A percentile compares a stretch with the other conserved stretches of the same genome.
Conservation (phyloP, 306 rosid species). For the Carpinus viminea region DNA sequence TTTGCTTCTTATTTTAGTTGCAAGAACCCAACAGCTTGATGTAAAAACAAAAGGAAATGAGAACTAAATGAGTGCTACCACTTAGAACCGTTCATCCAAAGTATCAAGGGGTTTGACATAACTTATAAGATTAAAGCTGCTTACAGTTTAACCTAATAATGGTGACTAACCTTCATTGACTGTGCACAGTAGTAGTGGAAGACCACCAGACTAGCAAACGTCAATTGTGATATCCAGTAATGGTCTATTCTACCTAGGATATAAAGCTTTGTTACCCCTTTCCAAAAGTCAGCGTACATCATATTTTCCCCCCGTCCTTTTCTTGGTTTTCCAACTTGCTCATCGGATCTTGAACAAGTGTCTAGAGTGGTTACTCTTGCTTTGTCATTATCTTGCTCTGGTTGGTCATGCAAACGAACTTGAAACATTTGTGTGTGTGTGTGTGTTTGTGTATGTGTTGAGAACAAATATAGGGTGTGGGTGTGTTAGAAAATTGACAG, state of each 20-base stretch:
- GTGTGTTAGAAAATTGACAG: background rate
- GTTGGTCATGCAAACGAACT: too few relatives aligned
- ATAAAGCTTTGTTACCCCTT: background rate
- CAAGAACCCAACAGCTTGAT: background rate
- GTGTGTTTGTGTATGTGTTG: background rate
- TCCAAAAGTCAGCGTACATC: background rate
- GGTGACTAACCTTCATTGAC: background rate
- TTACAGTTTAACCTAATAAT: background rate
- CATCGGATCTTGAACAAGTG: background rate
- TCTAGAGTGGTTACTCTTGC: background rate
- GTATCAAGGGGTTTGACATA: background rate
- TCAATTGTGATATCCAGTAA: background rate
- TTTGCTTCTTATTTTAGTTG: background rate
- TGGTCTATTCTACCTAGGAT: background rate
- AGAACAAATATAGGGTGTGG: background rate
- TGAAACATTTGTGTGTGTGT: background rate
- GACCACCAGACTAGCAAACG: background rate
- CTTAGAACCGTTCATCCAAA: background rate
- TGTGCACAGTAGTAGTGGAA: background rate
- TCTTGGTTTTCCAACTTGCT: background rate
- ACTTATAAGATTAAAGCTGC: background rate
- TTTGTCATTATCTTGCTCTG: too few relatives aligned
- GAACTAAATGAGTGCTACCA: background rate
- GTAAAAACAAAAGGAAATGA: background rate
- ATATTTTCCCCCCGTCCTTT: background rate